These are phyloP conservation scores for Lactarius akahatsu DNA, from an alignment of 768 basidiomycete species.

Conservation along the genomic window DNA sequence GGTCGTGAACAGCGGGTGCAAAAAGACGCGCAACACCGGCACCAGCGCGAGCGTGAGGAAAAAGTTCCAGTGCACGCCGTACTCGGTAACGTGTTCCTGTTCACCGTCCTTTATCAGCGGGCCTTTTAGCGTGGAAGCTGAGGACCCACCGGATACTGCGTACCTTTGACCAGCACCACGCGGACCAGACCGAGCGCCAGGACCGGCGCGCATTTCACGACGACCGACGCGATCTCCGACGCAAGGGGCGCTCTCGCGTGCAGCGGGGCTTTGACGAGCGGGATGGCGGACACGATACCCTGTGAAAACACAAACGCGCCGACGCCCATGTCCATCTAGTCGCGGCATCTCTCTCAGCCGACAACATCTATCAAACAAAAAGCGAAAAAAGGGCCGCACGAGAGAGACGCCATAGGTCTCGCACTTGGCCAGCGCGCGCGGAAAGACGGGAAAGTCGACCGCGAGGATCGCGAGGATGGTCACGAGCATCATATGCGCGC, in stretches of 20 bases:
- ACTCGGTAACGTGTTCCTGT: constrained; percentile 94
- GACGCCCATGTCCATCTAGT: constrained; percentile 95
- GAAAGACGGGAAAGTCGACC: constrained; percentile 94
- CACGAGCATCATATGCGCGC: constrained; percentile 95
- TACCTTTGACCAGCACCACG: constrained; percentile 85
- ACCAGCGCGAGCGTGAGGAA: constrained; percentile 89
- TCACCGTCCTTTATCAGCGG: constrained; percentile 2
- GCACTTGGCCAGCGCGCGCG: constrained; percentile 84
- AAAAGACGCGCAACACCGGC: constrained; percentile 65
- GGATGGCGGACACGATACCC: constrained; percentile 86
- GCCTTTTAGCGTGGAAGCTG: neutral
- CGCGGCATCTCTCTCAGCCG: neutral
- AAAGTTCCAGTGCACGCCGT: constrained; percentile 98
- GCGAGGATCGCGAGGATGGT: constrained; percentile 90
- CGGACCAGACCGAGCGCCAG: constrained; percentile 72
- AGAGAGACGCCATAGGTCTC: constrained; percentile 95
- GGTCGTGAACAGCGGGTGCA: constrained; percentile 63
- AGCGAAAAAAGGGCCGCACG: constrained; percentile 49
- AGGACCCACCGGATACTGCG: constrained; percentile 81
- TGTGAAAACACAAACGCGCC: constrained; percentile 98
- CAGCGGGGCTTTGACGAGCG: constrained; percentile 62
- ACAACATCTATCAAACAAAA: neutral
- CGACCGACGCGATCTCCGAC: constrained; percentile 50
- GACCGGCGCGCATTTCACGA: constrained; percentile 65
- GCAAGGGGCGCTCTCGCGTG: constrained; percentile 50